Evolutionary conservation across 108 stramenopile species (phyloP).

Genomic region (Nannochloropsis salina): DNA sequence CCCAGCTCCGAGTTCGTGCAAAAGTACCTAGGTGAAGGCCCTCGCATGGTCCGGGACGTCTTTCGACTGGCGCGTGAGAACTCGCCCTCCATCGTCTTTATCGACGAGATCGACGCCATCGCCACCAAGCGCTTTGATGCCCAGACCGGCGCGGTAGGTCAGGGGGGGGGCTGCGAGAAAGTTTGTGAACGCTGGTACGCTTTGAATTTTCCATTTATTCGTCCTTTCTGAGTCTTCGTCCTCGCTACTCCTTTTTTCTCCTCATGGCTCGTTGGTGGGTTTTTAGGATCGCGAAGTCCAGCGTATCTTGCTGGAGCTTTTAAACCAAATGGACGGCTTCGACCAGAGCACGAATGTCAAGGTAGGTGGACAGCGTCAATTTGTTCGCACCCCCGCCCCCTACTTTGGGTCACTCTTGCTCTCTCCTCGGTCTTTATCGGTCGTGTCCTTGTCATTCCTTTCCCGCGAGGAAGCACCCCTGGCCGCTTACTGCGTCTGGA

Average conservation of each 20-base stretch:
- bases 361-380: constrained; percentile 22
- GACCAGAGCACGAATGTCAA: constrained; percentile 98
- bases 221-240: neutral
- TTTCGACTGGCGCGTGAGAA: constrained; percentile 98
- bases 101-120: constrained; percentile 99
- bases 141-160: constrained; percentile 57
- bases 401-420: no score
- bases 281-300: constrained; percentile 92
- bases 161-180: neutral
- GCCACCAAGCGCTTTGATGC: constrained; percentile 99
- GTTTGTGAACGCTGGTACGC: no score
- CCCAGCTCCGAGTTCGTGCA: constrained; percentile 90
- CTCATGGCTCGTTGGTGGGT: neutral
- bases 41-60: constrained; percentile 98
- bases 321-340: constrained; percentile 99
- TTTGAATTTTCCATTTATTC: no score
- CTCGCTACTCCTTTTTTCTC: neutral
- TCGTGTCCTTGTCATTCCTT: no score
- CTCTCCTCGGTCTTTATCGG: no score
- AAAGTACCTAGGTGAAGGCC: constrained; percentile 99
- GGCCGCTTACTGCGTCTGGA: no score
- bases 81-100: constrained; percentile 92
- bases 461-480: no score
- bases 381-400: neutral
- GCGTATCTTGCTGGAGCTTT: constrained; percentile 91